Percentiles rank a stretch among this genome's conserved stretches.
Evolutionary conservation across 2,329 filamentous ascomycete species (phyloP).

Genomic region (Alternaria arbusti): DNA sequence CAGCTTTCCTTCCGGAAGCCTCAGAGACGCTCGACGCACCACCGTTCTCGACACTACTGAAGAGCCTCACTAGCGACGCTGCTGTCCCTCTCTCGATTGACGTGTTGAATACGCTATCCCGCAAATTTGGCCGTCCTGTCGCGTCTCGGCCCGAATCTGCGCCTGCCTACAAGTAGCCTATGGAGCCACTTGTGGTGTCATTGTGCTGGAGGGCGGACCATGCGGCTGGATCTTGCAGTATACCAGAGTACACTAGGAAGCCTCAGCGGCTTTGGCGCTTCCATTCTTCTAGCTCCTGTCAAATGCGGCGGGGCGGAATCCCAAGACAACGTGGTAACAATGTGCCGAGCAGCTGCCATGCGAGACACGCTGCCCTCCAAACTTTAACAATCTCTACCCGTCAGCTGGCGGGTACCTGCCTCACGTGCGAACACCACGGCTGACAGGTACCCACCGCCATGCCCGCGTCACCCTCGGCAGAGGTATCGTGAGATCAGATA

Average conservation of each 20-base stretch:
- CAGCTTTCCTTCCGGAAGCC: neutral
- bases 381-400: neutral
- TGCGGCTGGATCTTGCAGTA: conserved; percentile 2
- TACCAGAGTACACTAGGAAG: neutral
- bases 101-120: conserved; percentile 4
- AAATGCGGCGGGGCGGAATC: neutral
- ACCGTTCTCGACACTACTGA: neutral
- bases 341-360: neutral
- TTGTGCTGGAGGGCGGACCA: neutral
- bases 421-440: conserved; percentile 4
- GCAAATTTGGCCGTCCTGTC: neutral
- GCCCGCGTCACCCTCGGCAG: neutral
- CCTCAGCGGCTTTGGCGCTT: conserved; percentile 10
- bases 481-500: neutral
- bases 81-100: neutral
- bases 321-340: neutral
- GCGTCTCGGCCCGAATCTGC: neutral
- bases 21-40: neutral
- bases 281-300: neutral
- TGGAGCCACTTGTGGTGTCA: conserved; percentile 7
- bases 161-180: neutral
- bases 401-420: conserved; percentile 1
- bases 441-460: neutral
- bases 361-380: neutral
- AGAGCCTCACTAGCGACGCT: conserved; percentile 6